Evolutionary conservation across 1,284 basidiomycete species (phyloP).

Genomic region (Phlebopus sp.): DNA sequence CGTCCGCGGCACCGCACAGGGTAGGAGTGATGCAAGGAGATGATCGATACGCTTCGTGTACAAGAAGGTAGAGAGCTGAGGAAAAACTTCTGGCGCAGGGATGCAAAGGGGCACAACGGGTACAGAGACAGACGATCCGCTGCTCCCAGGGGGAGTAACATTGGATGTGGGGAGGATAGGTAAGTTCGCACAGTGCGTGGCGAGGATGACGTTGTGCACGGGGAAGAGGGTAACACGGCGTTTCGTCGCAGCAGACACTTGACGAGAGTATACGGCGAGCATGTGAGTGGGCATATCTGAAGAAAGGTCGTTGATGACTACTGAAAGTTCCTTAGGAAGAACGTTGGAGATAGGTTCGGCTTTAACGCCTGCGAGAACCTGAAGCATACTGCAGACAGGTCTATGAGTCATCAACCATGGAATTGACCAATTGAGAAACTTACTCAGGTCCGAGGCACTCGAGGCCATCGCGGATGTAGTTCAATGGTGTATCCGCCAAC

Average conservation of each 20-base stretch:
- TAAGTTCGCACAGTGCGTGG: conserved; percentile 51
- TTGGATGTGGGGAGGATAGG: conserved; percentile 35
- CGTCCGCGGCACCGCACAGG: conserved; percentile 18
- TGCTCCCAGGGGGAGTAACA: conserved; percentile 18
- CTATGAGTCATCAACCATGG: conserved; percentile 11
- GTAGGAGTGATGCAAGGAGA: conserved; percentile 42
- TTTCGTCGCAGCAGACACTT: conserved; percentile 23
- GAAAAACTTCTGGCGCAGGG: conserved; percentile 50
- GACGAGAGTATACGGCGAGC: conserved; percentile 44
- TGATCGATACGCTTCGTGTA: conserved; percentile 43
- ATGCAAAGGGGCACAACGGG: conserved; percentile 49
- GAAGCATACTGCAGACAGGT: conserved; percentile 26
- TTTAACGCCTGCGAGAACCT: conserved; percentile 28
- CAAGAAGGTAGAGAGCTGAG: conserved; percentile 47
- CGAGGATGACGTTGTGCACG: conserved; percentile 54
- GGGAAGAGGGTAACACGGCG: conserved; percentile 50
- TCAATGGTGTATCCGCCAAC: conserved; percentile 18
- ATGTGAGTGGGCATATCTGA: conserved; percentile 52
- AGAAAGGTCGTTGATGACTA: conserved; percentile 28
- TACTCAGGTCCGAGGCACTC: conserved; percentile 29
- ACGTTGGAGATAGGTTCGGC: conserved; percentile 21
- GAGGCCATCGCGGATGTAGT: conserved; percentile 29
- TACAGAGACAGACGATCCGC: conserved; percentile 31
- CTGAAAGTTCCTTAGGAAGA: conserved; percentile 27
- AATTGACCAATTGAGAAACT: background rate